phyloP scores from a whole-genome alignment of 208 protist species.

The Wallacemonas sp. region DNA sequence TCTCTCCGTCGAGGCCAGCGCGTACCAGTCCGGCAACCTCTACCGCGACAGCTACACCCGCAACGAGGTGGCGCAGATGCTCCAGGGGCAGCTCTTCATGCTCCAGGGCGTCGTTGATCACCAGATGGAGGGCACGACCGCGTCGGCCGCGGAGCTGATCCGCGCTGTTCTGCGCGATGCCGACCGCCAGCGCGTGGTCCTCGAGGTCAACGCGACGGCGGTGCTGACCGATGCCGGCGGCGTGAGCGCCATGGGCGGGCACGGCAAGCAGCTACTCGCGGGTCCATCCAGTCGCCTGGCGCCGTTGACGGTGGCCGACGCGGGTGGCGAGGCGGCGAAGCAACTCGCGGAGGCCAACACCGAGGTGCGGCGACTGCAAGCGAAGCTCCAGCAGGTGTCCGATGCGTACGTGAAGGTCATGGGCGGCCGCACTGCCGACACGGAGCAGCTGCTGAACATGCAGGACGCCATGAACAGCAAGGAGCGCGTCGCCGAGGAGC shows the following conservation, averaged over 20 bases:
- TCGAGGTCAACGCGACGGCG: conserved; percentile 50
- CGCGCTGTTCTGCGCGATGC: conserved; percentile 65
- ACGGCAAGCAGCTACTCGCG: conserved; percentile 55
- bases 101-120: conserved; percentile 56
- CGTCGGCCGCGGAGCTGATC: conserved; percentile 58
- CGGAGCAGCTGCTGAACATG: conserved; percentile 48
- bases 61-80: conserved; percentile 44
- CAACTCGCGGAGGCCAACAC: conserved; percentile 72
- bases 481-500: conserved; percentile 39
- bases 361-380: conserved; percentile 63
- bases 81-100: conserved; percentile 54
- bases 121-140: conserved; percentile 50
- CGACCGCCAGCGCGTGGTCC: conserved; percentile 53
- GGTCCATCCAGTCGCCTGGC: conserved; percentile 59
- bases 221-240: conserved; percentile 58
- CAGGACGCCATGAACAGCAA: conserved; percentile 51
- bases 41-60: conserved; percentile 48
- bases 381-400: conserved; percentile 62
- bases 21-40: conserved; percentile 58
- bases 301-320: conserved; percentile 60
- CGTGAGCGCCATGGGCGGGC: conserved; percentile 47
- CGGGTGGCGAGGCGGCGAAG: conserved; percentile 45
- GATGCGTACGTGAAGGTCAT: conserved; percentile 66
- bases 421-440: conserved; percentile 41
- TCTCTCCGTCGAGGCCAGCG: conserved; percentile 54